Conservation (phyloP, 2,329 filamentous ascomycete genomes). For the Achaetomium macrosporum region DNA sequence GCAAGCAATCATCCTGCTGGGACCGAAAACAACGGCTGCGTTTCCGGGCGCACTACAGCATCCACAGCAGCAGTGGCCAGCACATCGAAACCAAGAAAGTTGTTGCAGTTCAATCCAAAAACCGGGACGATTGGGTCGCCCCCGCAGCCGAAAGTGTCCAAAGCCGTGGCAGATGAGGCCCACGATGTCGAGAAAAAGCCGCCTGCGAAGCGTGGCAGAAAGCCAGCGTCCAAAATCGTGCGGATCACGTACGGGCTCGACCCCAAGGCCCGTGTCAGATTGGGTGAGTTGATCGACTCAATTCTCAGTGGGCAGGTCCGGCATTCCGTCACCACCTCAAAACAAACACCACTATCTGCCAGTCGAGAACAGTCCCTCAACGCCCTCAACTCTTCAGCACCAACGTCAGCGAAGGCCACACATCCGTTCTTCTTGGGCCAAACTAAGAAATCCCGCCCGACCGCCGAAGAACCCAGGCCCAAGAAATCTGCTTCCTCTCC, state of each 20-base stretch:
- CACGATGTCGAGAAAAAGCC: slow-evolving; percentile 14
- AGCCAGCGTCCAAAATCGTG: slow-evolving; percentile 41
- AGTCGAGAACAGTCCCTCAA: slow-evolving; percentile 16
- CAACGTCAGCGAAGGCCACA: slow-evolving; percentile 29
- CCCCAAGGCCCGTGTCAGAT: slow-evolving; percentile 35
- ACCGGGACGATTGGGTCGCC: slow-evolving; percentile 60
- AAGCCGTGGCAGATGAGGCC: slow-evolving; percentile 16
- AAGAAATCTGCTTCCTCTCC: slow-evolving; percentile 16
- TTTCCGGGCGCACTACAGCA: not conserved
- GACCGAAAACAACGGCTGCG: not conserved
- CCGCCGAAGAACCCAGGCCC: slow-evolving; percentile 12
- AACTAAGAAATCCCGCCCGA: slow-evolving; percentile 24
- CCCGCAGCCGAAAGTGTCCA: slow-evolving; percentile 45
- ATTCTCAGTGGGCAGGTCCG: slow-evolving; percentile 44
- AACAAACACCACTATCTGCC: not conserved
- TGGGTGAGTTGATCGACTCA: slow-evolving; percentile 57
- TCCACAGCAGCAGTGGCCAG: not conserved
- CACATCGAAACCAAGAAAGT: slow-evolving; percentile 38
- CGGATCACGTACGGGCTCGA: slow-evolving; percentile 55
- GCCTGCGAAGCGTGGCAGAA: slow-evolving; percentile 31
- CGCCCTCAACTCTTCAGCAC: slow-evolving; percentile 23
- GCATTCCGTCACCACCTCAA: slow-evolving; percentile 25
- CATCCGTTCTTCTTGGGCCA: slow-evolving; percentile 41
- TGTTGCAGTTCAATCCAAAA: slow-evolving; percentile 52
- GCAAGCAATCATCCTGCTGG: not conserved